phyloP scores from a whole-genome alignment of 306 rosid species.

The Cucumis cinereus region DNA sequence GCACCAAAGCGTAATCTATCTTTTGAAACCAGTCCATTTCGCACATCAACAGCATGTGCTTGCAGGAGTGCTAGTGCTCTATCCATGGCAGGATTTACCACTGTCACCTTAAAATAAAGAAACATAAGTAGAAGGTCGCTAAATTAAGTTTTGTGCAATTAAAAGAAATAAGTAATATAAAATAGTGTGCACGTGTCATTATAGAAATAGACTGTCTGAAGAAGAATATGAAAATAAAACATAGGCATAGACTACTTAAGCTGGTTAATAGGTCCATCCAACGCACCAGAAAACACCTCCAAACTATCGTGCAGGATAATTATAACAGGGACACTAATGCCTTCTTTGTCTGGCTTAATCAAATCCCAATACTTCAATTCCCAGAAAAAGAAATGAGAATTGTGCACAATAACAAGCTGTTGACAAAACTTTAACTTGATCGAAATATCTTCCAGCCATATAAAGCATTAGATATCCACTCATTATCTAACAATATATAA shows the following conservation, averaged over 20 bases:
- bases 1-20: constrained; percentile 85
- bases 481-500: neutral
- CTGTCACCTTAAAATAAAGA: constrained; percentile 46
- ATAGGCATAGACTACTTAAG: neutral
- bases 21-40: constrained; percentile 44
- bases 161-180: neutral
- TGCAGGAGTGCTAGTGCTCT: constrained; percentile 64
- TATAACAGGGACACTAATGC: neutral
- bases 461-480: neutral
- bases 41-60: constrained; percentile 55
- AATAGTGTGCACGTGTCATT: neutral
- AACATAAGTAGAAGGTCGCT: constrained; percentile 1
- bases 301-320: neutral
- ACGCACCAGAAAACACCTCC: neutral
- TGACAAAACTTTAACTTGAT: neutral
- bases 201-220: neutral
- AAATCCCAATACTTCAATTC: neutral
- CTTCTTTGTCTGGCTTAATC: neutral
- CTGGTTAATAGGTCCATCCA: neutral
- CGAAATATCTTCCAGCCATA: neutral
- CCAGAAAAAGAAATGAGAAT: neutral
- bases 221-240: neutral
- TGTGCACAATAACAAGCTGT: neutral
- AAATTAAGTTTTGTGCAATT: constrained; percentile 6
- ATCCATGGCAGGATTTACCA: constrained; percentile 90